phyloP scores from a whole-genome alignment of 352 stramenopile genomes.

The Phytophthora citricola region DNA sequence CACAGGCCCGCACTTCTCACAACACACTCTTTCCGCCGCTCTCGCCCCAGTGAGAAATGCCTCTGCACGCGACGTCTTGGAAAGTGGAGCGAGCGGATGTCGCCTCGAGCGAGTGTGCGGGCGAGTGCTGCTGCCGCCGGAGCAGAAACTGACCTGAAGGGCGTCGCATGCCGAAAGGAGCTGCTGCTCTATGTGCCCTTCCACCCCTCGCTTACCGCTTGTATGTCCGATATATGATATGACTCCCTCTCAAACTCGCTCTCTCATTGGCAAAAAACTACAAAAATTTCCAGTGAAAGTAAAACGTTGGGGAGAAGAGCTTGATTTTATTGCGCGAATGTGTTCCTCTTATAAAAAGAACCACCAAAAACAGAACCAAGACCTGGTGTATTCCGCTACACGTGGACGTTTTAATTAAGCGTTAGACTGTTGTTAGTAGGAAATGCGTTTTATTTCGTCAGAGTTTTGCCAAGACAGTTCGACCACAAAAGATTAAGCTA shows the following conservation, averaged over 20 bases:
- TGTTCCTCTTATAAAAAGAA: no score
- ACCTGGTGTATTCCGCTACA: no score
- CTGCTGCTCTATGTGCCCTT: neutral
- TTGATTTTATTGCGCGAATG: no score
- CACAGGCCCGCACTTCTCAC: neutral
- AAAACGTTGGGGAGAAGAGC: no score
- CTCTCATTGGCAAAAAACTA: neutral
- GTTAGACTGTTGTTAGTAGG: no score
- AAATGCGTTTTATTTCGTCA: no score
- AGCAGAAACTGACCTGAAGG: slow-evolving; percentile 1
- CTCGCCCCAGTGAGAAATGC: slow-evolving; percentile 6
- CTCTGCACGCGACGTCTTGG: neutral
- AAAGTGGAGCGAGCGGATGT: neutral
- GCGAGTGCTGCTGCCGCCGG: neutral
- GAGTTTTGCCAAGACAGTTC: no score
- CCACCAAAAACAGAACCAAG: no score
- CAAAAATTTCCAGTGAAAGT: no score
- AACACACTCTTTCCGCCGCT: neutral
- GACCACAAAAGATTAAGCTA: no score
- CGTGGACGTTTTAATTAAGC: no score
- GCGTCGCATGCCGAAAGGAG: slow-evolving; percentile 1
- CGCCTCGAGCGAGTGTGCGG: neutral
- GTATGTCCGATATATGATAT: slow-evolving; percentile 2
- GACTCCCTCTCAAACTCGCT: neutral
- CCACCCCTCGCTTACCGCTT: neutral